Evolutionary conservation across 169 alveolate species (phyloP).

Genomic region (Toxoplasma gondii): DNA sequence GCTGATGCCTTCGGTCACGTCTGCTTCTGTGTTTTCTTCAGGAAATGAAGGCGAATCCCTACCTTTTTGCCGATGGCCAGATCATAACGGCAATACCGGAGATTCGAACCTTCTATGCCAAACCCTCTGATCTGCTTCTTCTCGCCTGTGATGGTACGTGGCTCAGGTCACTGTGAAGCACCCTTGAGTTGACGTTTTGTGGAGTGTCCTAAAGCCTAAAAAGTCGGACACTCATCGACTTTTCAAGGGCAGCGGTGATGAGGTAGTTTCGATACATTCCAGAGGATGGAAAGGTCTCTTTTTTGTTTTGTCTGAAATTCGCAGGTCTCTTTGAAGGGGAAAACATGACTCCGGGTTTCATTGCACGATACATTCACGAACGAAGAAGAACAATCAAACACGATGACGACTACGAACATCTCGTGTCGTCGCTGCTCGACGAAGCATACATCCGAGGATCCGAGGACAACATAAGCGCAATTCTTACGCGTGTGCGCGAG

Average conservation of each 20-base stretch:
- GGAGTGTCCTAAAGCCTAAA: background rate
- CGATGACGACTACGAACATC: background rate
- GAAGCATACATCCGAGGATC: background rate
- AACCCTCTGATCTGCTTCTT: background rate
- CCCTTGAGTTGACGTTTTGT: background rate
- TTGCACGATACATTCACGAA: background rate
- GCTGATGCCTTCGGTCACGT: too few species aligned
- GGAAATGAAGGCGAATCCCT: background rate
- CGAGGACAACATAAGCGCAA: background rate
- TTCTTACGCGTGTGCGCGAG: background rate
- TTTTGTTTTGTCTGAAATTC: background rate
- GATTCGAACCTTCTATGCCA: conserved; percentile 13
- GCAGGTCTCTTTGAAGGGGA: background rate
- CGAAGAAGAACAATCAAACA: background rate
- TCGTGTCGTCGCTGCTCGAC: background rate
- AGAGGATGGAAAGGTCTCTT: background rate
- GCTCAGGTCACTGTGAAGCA: background rate
- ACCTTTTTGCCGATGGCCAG: background rate
- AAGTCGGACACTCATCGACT: background rate
- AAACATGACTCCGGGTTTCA: background rate
- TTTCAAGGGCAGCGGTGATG: background rate
- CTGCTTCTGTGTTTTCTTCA: background rate
- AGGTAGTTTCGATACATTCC: background rate
- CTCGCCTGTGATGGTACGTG: conserved; percentile 38
- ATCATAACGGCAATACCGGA: conserved; percentile 13